phyloP scores from a whole-genome alignment of 2,329 filamentous ascomycete genomes.

The Aureobasidium leucospermi region DNA sequence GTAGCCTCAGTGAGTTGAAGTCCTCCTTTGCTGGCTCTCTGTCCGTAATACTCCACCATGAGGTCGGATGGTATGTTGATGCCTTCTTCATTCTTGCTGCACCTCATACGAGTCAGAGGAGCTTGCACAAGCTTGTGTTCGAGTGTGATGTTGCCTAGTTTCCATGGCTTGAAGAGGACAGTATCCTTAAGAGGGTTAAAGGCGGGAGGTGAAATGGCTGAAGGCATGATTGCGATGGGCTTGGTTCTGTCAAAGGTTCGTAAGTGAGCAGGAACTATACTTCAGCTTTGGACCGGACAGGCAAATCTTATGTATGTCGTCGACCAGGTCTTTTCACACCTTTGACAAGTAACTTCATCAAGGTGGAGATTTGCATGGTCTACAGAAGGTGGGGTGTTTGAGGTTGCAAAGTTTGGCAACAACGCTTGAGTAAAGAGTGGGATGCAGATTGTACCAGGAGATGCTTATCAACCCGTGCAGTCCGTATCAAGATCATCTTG shows the following conservation, averaged over 20 bases:
- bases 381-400: background rate
- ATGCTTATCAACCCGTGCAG: background rate
- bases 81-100: conserved; percentile 27
- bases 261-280: too few species aligned
- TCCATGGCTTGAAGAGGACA: conserved; percentile 28
- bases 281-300: too few species aligned
- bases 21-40: conserved; percentile 5
- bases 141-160: conserved; percentile 37
- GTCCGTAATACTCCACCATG: conserved; percentile 32
- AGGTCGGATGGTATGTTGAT: conserved; percentile 41
- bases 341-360: background rate
- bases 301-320: too few species aligned
- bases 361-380: background rate
- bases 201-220: conserved; percentile 15
- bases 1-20: background rate
- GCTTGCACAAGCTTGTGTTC: conserved; percentile 46
- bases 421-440: background rate
- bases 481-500: too few species aligned
- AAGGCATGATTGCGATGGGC: conserved; percentile 9
- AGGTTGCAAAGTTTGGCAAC: background rate
- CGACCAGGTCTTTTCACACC: too few species aligned
- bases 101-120: conserved; percentile 46
- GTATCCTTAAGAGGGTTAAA: conserved; percentile 18
- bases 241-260: too few species aligned
- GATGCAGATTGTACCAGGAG: background rate